Evolutionary conservation across 2,329 filamentous ascomycete genomes (phyloP).

Genomic region (Coniella lustricola): DNA sequence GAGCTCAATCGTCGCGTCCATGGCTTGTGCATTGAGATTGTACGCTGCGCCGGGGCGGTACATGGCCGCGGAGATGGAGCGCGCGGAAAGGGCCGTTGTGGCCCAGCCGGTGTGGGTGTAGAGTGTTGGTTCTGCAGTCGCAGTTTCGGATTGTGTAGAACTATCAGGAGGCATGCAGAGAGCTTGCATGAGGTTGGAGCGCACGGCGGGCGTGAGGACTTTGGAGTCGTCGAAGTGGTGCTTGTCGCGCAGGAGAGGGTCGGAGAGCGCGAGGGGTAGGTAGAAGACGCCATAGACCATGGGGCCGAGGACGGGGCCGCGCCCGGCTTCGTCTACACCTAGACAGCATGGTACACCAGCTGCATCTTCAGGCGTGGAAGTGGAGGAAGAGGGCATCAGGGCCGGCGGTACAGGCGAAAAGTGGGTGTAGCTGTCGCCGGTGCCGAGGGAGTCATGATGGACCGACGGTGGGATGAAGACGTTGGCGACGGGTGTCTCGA

Average conservation of each 20-base stretch:
- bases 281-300: slow-evolving; percentile 68
- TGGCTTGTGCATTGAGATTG: slow-evolving; percentile 93
- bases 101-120: slow-evolving; percentile 69
- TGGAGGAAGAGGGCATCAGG: slow-evolving; percentile 38
- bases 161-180: slow-evolving; percentile 54
- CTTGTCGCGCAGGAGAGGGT: slow-evolving; percentile 66
- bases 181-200: slow-evolving; percentile 60
- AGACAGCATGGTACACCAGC: slow-evolving; percentile 60
- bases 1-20: slow-evolving; percentile 81
- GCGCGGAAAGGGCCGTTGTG: slow-evolving; percentile 70
- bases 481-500: slow-evolving; percentile 27
- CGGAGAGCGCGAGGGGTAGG: slow-evolving; percentile 65
- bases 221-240: slow-evolving; percentile 96
- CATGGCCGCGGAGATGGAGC: slow-evolving; percentile 76
- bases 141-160: background rate
- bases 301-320: slow-evolving; percentile 83
- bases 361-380: slow-evolving; percentile 5
- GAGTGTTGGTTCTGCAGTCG: slow-evolving; percentile 35
- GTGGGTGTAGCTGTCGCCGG: slow-evolving; percentile 63
- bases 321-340: slow-evolving; percentile 88
- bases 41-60: slow-evolving; percentile 58
- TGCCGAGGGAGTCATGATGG: slow-evolving; percentile 46
- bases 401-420: slow-evolving; percentile 60
- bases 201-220: slow-evolving; percentile 73
- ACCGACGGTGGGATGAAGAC: slow-evolving; percentile 65